Conservation (phyloP, 108 stramenopile species). For the Nitzschia inconspicua region DNA sequence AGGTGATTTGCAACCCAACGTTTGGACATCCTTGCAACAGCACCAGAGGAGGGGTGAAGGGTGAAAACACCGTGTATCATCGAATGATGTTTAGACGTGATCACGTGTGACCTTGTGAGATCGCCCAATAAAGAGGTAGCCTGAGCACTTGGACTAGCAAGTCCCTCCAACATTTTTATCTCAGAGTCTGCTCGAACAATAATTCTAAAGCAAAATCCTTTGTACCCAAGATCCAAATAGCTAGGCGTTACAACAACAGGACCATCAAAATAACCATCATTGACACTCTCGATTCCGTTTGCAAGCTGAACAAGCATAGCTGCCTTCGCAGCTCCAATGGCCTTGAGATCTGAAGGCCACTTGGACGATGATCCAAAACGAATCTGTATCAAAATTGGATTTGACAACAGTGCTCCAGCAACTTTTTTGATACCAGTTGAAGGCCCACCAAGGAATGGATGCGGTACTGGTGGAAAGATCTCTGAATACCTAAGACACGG, state of each 20-base stretch:
- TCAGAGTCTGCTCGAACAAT: slow-evolving; percentile 82
- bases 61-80: slow-evolving; percentile 78
- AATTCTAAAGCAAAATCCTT: slow-evolving; percentile 75
- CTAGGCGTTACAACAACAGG: slow-evolving; percentile 54
- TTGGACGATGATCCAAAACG: slow-evolving; percentile 72
- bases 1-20: slow-evolving; percentile 79
- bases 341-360: slow-evolving; percentile 80
- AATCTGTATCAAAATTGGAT: slow-evolving; percentile 75
- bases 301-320: slow-evolving; percentile 82
- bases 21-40: slow-evolving; percentile 61
- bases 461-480: slow-evolving; percentile 72
- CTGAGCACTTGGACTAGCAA: slow-evolving; percentile 53
- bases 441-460: slow-evolving; percentile 64
- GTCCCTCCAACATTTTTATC: slow-evolving; percentile 51
- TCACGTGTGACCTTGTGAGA: slow-evolving; percentile 60
- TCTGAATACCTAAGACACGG: slow-evolving; percentile 75
- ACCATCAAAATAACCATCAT: slow-evolving; percentile 45
- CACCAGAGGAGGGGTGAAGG: slow-evolving; percentile 67
- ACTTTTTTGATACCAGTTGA: slow-evolving; percentile 30
- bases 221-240: slow-evolving; percentile 66
- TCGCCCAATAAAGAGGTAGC: slow-evolving; percentile 40
- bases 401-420: slow-evolving; percentile 45
- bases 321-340: slow-evolving; percentile 87
- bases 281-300: slow-evolving; percentile 60
- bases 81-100: slow-evolving; percentile 71